A percentile compares a stretch with the other conserved stretches of the same genome.
These are phyloP conservation scores for Backusella liffmaniae DNA, from an alignment of 192 early-diverging fungal species.

Conservation along the genomic window DNA sequence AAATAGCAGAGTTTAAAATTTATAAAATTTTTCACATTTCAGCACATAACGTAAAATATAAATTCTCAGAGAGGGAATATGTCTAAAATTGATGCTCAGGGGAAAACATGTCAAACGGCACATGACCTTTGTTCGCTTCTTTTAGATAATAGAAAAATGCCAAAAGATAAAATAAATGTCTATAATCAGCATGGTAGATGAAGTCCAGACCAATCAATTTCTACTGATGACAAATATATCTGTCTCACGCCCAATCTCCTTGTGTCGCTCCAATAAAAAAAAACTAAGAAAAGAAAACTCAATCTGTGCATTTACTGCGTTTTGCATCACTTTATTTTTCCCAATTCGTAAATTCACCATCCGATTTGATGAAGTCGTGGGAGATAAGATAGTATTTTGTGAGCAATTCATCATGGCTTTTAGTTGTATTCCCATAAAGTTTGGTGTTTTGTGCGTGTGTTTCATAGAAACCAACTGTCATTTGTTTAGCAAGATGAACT, in stretches of 20 bases:
- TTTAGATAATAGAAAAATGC: neutral
- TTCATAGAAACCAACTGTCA: conserved; percentile 2
- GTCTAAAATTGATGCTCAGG: neutral
- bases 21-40: neutral
- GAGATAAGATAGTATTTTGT: neutral
- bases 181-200: neutral
- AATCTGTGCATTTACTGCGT: neutral
- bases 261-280: conserved; percentile 3
- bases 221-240: neutral
- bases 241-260: conserved; percentile 8
- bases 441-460: conserved; percentile 2
- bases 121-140: neutral
- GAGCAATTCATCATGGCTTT: neutral
- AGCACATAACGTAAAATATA: neutral
- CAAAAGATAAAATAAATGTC: neutral
- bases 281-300: neutral
- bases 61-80: neutral
- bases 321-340: conserved; percentile 4
- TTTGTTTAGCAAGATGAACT: neutral
- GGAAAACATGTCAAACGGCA: conserved; percentile 2
- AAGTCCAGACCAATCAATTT: neutral
- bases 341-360: neutral
- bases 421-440: conserved; percentile 6
- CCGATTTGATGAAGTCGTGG: conserved; percentile 5
- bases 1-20: conserved; percentile 6